Evolutionary conservation across 164 flowering plant species (phyloP).

Genomic region (Stephania cephalantha): DNA sequence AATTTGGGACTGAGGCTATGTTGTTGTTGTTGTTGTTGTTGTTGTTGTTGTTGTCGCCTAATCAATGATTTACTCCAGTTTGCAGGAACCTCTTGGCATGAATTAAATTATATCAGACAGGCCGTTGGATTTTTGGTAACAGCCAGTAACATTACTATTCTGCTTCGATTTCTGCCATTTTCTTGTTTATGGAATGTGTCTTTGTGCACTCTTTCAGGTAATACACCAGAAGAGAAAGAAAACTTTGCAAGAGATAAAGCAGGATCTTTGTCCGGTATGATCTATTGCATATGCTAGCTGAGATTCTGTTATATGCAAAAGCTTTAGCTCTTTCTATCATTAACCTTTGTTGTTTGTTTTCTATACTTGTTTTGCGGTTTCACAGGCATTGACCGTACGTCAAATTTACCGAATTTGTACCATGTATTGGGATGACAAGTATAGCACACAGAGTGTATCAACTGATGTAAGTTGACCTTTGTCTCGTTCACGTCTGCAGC

Average conservation of each 20-base stretch:
- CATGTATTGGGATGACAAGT: conserved; percentile 99
- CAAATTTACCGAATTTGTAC: conserved; percentile 96
- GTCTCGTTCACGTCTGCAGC: neutral
- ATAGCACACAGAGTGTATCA: conserved; percentile 93
- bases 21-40: too few species aligned
- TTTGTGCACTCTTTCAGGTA: conserved; percentile 42
- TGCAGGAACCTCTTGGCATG: conserved; percentile 98
- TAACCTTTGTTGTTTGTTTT: neutral
- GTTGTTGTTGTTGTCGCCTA: too few species aligned
- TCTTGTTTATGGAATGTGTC: neutral
- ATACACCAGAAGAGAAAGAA: conserved; percentile 97
- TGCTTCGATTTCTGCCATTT: neutral
- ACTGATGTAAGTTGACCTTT: conserved; percentile 57
- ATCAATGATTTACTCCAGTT: conserved; percentile 39
- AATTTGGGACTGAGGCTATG: too few species aligned
- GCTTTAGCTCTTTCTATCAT: neutral
- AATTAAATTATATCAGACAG: conserved; percentile 86
- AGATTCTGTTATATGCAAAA: neutral
- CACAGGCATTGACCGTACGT: conserved; percentile 75
- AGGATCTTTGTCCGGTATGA: conserved; percentile 95
- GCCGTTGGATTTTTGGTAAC: conserved; percentile 99
- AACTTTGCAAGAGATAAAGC: conserved; percentile 80
- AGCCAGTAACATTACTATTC: neutral
- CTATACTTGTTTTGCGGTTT: neutral
- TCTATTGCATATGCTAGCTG: neutral